Conservation (phyloP, 2,329 filamentous ascomycete species). For the Cytospora chrysosperma region DNA sequence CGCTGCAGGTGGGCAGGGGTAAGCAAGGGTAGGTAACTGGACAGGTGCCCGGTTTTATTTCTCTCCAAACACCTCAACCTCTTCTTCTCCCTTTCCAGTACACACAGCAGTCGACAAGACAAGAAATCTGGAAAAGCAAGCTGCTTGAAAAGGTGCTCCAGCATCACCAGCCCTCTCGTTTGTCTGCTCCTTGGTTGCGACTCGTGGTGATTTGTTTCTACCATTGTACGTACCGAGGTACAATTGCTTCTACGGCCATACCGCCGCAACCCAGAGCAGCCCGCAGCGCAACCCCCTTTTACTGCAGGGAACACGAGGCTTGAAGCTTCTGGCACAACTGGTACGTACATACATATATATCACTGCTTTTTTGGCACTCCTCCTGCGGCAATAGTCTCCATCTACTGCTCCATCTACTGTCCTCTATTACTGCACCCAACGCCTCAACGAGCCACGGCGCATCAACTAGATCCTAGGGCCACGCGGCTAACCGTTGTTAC, state of each 20-base stretch:
- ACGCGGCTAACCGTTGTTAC: slow-evolving; percentile 12
- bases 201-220: not conserved
- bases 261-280: slow-evolving; percentile 11
- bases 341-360: slow-evolving; percentile 1
- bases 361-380: not conserved
- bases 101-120: slow-evolving; percentile 4
- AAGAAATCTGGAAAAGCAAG: slow-evolving; percentile 10
- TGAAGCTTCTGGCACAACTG: slow-evolving; percentile 14
- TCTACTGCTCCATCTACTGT: no score
- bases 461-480: slow-evolving; percentile 4
- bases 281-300: slow-evolving; percentile 13
- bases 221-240: no score
- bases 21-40: not conserved
- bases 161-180: slow-evolving; percentile 4
- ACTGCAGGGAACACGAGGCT: slow-evolving; percentile 10
- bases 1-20: not conserved
- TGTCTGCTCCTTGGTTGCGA: slow-evolving; percentile 17
- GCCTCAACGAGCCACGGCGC: slow-evolving; percentile 4
- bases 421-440: not conserved
- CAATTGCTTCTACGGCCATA: slow-evolving; percentile 1
- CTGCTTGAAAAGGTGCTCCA: slow-evolving; percentile 4
- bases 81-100: slow-evolving; percentile 1
- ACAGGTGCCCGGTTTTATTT: slow-evolving; percentile 23
- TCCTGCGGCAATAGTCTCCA: not conserved
- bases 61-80: slow-evolving; percentile 18